A percentile compares a stretch with the other conserved stretches of the same genome.
phyloP scores from a whole-genome alignment of 1,139 yeast species.

The Yamadazyma aaseri region DNA sequence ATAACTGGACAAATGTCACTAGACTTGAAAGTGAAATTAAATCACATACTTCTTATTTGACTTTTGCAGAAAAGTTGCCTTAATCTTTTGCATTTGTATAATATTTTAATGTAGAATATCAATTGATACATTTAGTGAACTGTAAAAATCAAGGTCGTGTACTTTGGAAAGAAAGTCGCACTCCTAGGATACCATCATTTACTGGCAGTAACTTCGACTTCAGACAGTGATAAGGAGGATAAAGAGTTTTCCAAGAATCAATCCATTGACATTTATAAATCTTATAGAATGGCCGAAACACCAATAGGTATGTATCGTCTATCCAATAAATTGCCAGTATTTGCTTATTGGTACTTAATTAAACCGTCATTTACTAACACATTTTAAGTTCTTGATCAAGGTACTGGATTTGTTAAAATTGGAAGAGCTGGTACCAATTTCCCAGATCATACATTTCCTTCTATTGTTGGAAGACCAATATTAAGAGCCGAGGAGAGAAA shows the following conservation, averaged over 20 bases:
- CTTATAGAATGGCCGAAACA: slow-evolving; percentile 37
- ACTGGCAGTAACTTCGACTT: neutral
- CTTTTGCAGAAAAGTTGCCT: slow-evolving; percentile 60
- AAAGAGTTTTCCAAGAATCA: slow-evolving; percentile 3
- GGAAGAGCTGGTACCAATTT: slow-evolving; percentile 97
- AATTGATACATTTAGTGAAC: too few species aligned
- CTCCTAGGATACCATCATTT: neutral
- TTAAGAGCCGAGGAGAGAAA: slow-evolving; percentile 93
- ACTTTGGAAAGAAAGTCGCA: too few species aligned
- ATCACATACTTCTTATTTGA: slow-evolving; percentile 90
- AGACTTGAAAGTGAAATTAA: slow-evolving; percentile 82
- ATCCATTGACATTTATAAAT: slow-evolving; percentile 3
- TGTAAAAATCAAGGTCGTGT: too few species aligned
- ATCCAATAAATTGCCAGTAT: too few species aligned
- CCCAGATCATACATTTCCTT: slow-evolving; percentile 98
- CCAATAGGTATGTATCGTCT: slow-evolving; percentile 64
- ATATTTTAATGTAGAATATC: too few species aligned
- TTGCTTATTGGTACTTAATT: too few species aligned
- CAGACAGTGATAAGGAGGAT: slow-evolving; percentile 4
- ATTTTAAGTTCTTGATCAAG: slow-evolving; percentile 85
- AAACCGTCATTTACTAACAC: slow-evolving; percentile 24
- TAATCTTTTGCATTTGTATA: neutral
- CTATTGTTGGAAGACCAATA: slow-evolving; percentile 97
- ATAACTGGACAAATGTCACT: slow-evolving; percentile 79
- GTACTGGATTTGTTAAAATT: slow-evolving; percentile 94